Evolutionary conservation across 352 stramenopile genomes (phyloP).

Genomic region (Elongisporangium anandrum): DNA sequence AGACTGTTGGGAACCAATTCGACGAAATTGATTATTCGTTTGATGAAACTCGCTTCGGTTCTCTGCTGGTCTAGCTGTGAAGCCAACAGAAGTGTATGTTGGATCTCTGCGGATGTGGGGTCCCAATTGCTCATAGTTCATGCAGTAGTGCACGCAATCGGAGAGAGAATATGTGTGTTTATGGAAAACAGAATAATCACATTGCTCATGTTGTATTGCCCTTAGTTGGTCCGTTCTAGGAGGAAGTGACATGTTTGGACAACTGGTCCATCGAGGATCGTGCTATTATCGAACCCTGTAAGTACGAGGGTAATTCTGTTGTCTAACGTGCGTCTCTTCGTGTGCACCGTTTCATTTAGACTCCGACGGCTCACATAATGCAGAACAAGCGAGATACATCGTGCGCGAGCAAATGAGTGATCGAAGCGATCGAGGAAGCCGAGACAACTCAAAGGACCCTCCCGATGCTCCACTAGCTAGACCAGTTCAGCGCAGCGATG

Average conservation of each 20-base stretch:
- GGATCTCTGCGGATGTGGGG: neutral
- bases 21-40: neutral
- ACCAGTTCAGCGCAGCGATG: slow-evolving; percentile 2
- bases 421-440: neutral
- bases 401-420: too few species aligned
- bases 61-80: neutral
- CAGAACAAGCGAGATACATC: neutral
- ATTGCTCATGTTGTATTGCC: neutral
- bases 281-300: too few species aligned
- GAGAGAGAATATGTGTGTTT: neutral
- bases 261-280: too few species aligned
- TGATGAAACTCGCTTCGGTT: neutral
- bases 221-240: neutral
- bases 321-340: neutral
- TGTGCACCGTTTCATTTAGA: neutral
- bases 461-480: neutral
- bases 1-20: neutral
- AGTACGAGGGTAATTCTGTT: neutral
- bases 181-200: neutral
- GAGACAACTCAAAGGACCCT: neutral
- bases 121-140: neutral
- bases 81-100: neutral
- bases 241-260: neutral
- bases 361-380: neutral
- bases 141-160: neutral